Conservation (phyloP, 1,284 basidiomycete genomes). For the Microbotryum scabiosae region DNA sequence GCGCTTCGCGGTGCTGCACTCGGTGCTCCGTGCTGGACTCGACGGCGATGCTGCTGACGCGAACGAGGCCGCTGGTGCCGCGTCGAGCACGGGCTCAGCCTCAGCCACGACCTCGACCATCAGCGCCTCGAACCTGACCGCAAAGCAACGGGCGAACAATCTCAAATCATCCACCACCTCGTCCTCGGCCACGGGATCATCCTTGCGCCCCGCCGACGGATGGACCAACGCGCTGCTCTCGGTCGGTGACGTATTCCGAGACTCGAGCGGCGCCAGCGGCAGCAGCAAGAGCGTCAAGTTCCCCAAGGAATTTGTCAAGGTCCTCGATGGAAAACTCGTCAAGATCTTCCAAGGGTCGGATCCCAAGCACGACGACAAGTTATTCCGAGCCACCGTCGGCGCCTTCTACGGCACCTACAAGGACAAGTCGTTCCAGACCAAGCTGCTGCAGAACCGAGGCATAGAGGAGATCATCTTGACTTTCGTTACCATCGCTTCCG, state of each 20-base stretch:
- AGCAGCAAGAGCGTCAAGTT: conserved; percentile 73
- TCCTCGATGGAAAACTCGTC: conserved; percentile 74
- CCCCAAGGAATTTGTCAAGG: conserved; percentile 82
- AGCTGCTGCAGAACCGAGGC: conserved; percentile 92
- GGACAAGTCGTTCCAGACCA: conserved; percentile 69
- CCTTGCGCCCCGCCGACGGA: conserved; percentile 22
- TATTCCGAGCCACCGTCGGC: conserved; percentile 76
- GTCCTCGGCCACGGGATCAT: neutral
- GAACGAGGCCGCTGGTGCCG: neutral
- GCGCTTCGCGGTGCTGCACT: conserved; percentile 26
- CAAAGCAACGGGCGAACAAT: neutral
- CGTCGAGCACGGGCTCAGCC: neutral
- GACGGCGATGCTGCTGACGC: conserved; percentile 4
- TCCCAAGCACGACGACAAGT: conserved; percentile 69
- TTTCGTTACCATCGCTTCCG: conserved; percentile 84
- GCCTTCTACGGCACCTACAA: conserved; percentile 68
- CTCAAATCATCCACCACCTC: conserved; percentile 2
- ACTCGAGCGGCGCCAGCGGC: conserved; percentile 40
- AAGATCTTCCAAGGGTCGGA: conserved; percentile 87
- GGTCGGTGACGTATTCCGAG: conserved; percentile 62
- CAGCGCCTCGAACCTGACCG: neutral
- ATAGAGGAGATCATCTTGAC: conserved; percentile 94
- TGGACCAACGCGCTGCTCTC: conserved; percentile 48
- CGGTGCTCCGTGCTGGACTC: conserved; percentile 1
- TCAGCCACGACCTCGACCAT: neutral